Conservation (phyloP, 2,329 filamentous ascomycete species). For the Sclerotinia nivalis region DNA sequence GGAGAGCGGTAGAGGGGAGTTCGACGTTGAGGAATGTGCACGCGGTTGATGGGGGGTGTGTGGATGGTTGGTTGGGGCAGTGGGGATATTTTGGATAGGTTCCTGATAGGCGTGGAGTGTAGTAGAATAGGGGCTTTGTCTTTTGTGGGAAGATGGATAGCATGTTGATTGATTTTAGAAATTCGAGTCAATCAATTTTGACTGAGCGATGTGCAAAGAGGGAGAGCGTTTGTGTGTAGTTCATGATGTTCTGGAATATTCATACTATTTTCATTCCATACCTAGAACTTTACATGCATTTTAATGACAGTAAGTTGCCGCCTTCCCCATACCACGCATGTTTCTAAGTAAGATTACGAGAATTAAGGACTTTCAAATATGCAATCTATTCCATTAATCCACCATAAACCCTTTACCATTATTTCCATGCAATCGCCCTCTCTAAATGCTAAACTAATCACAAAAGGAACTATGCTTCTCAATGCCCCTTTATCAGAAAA, state of each 20-base stretch:
- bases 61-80: background rate
- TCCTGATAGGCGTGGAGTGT: background rate
- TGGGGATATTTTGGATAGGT: slow-evolving; percentile 2
- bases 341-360: no score
- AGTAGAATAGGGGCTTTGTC: background rate
- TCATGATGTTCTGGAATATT: background rate
- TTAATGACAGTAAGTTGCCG: background rate
- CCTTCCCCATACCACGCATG: no score
- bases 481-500: background rate
- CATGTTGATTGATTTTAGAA: no score
- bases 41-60: background rate
- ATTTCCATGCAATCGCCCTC: background rate
- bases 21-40: background rate
- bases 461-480: background rate
- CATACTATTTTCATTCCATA: background rate
- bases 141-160: no score
- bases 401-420: background rate
- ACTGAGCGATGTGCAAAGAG: background rate
- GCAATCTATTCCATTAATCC: background rate
- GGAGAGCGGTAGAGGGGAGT: background rate
- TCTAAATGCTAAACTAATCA: background rate
- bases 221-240: background rate
- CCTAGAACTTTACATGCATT: background rate
- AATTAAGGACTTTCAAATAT: background rate
- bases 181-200: no score